Percentiles rank a stretch among this genome's conserved stretches.
Evolutionary conservation across 2,329 filamentous ascomycete species (phyloP).

Genomic region (Neonectria neomacrospora): DNA sequence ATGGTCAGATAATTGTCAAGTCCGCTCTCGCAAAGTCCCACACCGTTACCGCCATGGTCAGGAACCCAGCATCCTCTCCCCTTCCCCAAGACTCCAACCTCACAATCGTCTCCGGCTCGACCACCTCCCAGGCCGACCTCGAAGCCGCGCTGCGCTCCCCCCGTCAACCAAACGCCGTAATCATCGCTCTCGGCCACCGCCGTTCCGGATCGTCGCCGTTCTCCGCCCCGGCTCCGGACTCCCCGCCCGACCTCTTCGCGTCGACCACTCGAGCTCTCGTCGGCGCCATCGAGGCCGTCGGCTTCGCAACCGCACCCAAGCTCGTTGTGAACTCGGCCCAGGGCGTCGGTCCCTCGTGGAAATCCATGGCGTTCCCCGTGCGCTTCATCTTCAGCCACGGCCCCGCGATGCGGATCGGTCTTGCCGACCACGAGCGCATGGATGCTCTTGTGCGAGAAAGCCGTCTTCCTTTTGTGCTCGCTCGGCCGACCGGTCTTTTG

Average conservation of each 20-base stretch:
- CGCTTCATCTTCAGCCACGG: constrained; percentile 56
- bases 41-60: constrained; percentile 58
- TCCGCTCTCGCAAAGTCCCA: constrained; percentile 54
- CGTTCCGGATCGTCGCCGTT: constrained; percentile 61
- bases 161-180: constrained; percentile 50
- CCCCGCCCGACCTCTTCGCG: constrained; percentile 59
- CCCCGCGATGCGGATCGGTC: constrained; percentile 58
- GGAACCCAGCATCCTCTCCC: constrained; percentile 49
- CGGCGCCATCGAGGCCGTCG: constrained; percentile 52
- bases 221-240: constrained; percentile 50
- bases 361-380: constrained; percentile 54
- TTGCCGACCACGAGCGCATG: constrained; percentile 60
- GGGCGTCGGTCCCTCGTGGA: constrained; percentile 59
- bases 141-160: constrained; percentile 47
- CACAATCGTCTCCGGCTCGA: constrained; percentile 53
- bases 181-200: constrained; percentile 61
- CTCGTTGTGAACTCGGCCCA: constrained; percentile 62
- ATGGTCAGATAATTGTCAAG: constrained; percentile 56
- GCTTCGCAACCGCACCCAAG: constrained; percentile 53
- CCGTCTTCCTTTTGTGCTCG: constrained; percentile 52
- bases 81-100: constrained; percentile 48
- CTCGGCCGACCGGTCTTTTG: constrained; percentile 56
- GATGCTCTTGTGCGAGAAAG: constrained; percentile 53
- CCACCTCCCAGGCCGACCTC: constrained; percentile 51
- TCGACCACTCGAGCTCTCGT: constrained; percentile 20